Evolutionary conservation across 495 filamentous ascomycete species (phyloP), one percentile per base, ranked within the genome.

Genomic region (Hypoxylon fragiforme): DNA sequence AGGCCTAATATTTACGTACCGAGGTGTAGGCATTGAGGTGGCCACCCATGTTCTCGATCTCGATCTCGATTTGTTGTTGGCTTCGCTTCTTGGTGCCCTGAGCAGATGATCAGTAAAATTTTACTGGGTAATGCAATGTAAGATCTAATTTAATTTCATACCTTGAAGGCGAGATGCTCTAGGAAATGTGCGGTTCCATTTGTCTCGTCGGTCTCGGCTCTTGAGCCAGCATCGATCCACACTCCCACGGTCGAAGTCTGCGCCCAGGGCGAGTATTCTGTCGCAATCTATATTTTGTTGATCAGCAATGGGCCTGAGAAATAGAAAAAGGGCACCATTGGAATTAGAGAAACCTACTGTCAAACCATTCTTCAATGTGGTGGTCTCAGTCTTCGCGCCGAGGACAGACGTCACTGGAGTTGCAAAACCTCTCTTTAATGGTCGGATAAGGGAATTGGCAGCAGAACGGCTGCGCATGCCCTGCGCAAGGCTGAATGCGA

Each of bases 21-120:
- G 92, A 97, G 66, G 94, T 99, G 81, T 99, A 99, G 64, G 94
- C 94, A 74, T 99, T 99, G 55, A 99, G 85, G 78, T 99, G 94
- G 57, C 90, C 94, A 69, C 94, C 94, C 91, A 97, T 96, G 78
- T 99, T 97, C 81, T 99, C 94, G 64, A 99, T 96, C 79, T 99
- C 95, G 40, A 99, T 85, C 80, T 99, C 94, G 72, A 99, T 77
- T 75, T 97, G 94, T 67, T 92, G 86, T 74, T 97, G 95, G 34
- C 86, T 90, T 66, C 94, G 84, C 74, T 87, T 96, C 75, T 85
- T 81, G 55, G 94, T 98, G 60, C 94, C 94, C 92, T 78, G 37
- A 45, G 48, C 11, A 38, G 18, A 14, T 60, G 13, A 41, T 71
- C 50, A 70, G 60, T 44, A 28, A 48, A 42, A 48, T 31, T 36